Base-by-base conservation (phyloP, 164 flowering plant species). In the Santalum album region DNA sequence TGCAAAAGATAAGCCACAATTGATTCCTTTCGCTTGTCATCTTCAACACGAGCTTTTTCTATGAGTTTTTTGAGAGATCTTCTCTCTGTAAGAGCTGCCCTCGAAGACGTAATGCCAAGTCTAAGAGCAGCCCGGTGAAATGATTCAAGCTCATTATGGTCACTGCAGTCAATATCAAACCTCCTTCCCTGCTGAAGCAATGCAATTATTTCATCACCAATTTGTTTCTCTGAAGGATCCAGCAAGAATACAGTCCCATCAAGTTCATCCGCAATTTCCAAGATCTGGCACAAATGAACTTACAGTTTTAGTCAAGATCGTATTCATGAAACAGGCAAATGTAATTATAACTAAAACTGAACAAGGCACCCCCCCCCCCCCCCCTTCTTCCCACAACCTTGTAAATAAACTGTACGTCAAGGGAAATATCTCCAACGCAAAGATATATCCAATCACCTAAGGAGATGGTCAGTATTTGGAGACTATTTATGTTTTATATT, bases 11-110 rank as follows among this genome's bases (percentile, higher is more conserved):
- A 94, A 26, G 92, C 89, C 45, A 90, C 90, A 55, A 94, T 94
- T 32, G 95, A 87, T 66, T 94, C 99, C 64, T 94, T 94, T 52
- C 99, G 72, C 68, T 90, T 90, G 65, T 94, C 99, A 55, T 87
- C 97, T 67, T 87, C 97, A 14, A 65, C 50, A 6, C 87, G 84
- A 36, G 99, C 90, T 67, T 83, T 77, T 57, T 84, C 95, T 58
- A 86, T 62, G 49, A 94, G 82, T 65, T 81, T 84, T 73, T 86
- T 90, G 22, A 94, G 86, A 71, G 95, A 81, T 65, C 99, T 78
- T 75, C 99, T 79, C 66, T 94, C 99, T 9, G 82, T 74, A 20
- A 94, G 89, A 49, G 97, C 96, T 25, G 91, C 87, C 61, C 95
- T 79, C 2, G 97, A 90, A 54, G 99, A 94, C 55, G 89, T 82